Conservation (phyloP, 371 early-diverging fungal species). For the Paramicrosporidium saccamoebae region DNA sequence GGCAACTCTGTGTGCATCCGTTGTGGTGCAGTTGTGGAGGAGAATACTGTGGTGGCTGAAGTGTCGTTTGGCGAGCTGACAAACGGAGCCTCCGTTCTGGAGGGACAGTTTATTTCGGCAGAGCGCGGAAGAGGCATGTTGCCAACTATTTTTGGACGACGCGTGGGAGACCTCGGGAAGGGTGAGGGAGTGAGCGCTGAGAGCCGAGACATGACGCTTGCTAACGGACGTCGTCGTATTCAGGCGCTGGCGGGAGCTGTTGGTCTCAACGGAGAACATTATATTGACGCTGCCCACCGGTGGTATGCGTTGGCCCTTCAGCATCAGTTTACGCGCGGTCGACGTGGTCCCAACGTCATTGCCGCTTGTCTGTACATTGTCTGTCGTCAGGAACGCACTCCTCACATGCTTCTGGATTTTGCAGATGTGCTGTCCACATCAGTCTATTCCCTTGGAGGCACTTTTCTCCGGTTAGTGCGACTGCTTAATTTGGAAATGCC, state of each 20-base stretch:
- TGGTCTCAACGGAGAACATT: conserved; percentile 26
- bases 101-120: conserved; percentile 33
- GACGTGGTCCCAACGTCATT: conserved; percentile 43
- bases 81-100: conserved; percentile 45
- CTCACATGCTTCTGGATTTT: conserved; percentile 95
- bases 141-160: no score
- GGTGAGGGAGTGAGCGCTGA: no score
- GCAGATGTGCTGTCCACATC: conserved; percentile 52
- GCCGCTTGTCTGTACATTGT: conserved; percentile 90
- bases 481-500: conserved; percentile 30
- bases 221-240: conserved; percentile 21
- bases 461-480: conserved; percentile 51
- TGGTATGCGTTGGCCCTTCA: conserved; percentile 73
- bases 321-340: conserved; percentile 72
- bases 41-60: conserved; percentile 75
- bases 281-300: conserved; percentile 54
- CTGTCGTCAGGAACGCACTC: conserved; percentile 58
- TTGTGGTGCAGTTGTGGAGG: conserved; percentile 48
- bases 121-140: conserved; percentile 4
- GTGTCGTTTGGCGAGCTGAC: conserved; percentile 64
- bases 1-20: not conserved
- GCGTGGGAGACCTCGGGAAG: no score
- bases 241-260: conserved; percentile 23
- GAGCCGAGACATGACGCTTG: no score
- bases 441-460: conserved; percentile 74